Conservation (phyloP, 495 filamentous ascomycete genomes). For the Ramalina peruviana region DNA sequence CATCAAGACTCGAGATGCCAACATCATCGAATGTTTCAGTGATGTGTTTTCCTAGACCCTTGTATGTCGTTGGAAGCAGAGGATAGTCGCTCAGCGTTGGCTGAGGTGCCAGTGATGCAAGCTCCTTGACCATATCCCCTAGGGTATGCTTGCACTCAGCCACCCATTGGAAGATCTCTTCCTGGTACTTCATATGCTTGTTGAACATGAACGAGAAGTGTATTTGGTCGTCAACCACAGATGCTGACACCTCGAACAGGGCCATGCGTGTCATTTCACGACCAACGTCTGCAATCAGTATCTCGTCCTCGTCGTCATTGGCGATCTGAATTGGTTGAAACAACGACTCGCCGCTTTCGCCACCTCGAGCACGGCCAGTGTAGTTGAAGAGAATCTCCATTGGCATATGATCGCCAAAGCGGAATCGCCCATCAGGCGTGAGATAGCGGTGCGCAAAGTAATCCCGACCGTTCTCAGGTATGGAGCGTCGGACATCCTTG, state of each 20-base stretch:
- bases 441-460: conserved; percentile 40
- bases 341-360: conserved; percentile 43
- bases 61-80: conserved; percentile 45
- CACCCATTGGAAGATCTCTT: conserved; percentile 45
- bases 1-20: conserved; percentile 28
- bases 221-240: conserved; percentile 43
- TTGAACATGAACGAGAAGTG: conserved; percentile 50
- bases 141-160: conserved; percentile 44
- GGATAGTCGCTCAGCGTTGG: conserved; percentile 51
- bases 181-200: conserved; percentile 40
- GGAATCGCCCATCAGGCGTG: conserved; percentile 26
- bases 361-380: conserved; percentile 43
- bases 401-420: conserved; percentile 36
- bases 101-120: conserved; percentile 35
- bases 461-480: conserved; percentile 27
- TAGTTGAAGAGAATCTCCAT: conserved; percentile 62
- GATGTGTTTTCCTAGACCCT: conserved; percentile 27
- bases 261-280: conserved; percentile 38
- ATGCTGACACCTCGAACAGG: conserved; percentile 48
- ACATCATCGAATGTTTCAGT: conserved; percentile 34
- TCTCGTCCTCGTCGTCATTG: conserved; percentile 27
- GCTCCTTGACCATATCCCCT: conserved; percentile 34
- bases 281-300: conserved; percentile 32
- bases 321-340: conserved; percentile 41
- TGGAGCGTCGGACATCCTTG: conserved; percentile 31